A percentile compares a stretch with the other conserved stretches of the same genome.
Evolutionary conservation across 2,329 filamentous ascomycete genomes (phyloP).

Genomic region (Penicillium sp.): DNA sequence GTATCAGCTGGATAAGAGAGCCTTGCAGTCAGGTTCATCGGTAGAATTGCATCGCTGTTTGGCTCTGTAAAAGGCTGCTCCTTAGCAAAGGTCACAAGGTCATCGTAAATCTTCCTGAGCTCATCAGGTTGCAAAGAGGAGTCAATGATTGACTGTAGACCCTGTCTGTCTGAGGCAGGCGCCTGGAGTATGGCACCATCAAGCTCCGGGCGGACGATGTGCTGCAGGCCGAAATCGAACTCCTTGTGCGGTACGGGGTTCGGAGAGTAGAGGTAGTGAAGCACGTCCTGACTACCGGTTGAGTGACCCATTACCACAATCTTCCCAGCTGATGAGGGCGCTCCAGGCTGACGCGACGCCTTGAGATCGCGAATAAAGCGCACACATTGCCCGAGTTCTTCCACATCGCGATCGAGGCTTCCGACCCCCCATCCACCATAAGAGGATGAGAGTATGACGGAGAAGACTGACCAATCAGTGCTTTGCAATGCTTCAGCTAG

Average conservation of each 20-base stretch:
- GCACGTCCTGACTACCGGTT: conserved; percentile 65
- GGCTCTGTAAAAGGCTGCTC: conserved; percentile 24
- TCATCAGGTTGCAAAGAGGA: conserved; percentile 17
- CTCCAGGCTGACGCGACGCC: conserved; percentile 12
- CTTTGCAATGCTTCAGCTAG: conserved; percentile 50
- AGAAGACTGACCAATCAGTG: conserved; percentile 52
- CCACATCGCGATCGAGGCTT: conserved; percentile 52
- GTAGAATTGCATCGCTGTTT: conserved; percentile 32
- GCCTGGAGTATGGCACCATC: conserved; percentile 78
- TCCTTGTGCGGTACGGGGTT: conserved; percentile 37
- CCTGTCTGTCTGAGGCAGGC: conserved; percentile 73
- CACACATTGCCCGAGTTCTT: conserved; percentile 53
- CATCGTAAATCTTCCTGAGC: conserved; percentile 28
- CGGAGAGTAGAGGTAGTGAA: conserved; percentile 57
- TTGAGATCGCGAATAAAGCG: conserved; percentile 47
- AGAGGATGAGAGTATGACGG: conserved; percentile 51
- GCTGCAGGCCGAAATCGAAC: conserved; percentile 25
- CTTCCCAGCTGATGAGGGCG: conserved; percentile 40
- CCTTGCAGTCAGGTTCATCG: conserved; percentile 32
- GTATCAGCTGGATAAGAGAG: conserved; percentile 34
- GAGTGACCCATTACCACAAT: conserved; percentile 67
- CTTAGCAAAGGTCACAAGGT: conserved; percentile 36
- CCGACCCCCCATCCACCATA: conserved; percentile 55
- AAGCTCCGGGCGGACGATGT: conserved; percentile 51
- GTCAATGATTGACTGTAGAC: conserved; percentile 40